These are phyloP conservation scores for Alternaria incomplexa DNA, from an alignment of 2,329 filamentous ascomycete genomes.

Conservation along the genomic window DNA sequence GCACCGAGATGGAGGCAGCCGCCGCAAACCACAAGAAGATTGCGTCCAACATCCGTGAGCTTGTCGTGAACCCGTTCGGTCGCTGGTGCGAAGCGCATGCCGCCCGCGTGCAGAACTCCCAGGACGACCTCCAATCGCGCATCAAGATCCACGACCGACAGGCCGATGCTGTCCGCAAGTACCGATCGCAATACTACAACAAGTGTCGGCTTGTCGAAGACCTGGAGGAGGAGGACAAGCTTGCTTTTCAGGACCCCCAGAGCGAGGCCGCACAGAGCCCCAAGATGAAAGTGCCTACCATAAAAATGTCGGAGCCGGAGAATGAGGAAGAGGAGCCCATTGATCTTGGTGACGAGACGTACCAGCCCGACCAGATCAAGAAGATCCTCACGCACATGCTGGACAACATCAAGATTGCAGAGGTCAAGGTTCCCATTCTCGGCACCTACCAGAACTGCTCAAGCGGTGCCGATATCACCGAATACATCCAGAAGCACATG, in stretches of 20 bases:
- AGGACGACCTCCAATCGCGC: slow-evolving; percentile 88
- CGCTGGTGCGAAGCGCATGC: slow-evolving; percentile 98
- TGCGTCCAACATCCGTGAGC: slow-evolving; percentile 91
- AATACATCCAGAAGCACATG: slow-evolving; percentile 92
- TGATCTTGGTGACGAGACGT: slow-evolving; percentile 90
- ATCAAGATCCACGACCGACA: slow-evolving; percentile 95
- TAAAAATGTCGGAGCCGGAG: slow-evolving; percentile 78
- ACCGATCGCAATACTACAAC: slow-evolving; percentile 97
- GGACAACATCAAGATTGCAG: slow-evolving; percentile 82
- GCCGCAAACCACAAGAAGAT: slow-evolving; percentile 93
- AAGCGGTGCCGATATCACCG: slow-evolving; percentile 88
- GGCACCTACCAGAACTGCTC: slow-evolving; percentile 95
- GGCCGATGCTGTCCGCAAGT: slow-evolving; percentile 86
- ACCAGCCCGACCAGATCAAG: slow-evolving; percentile 85
- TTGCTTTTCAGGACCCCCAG: slow-evolving; percentile 89
- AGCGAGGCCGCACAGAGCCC: slow-evolving; percentile 57
- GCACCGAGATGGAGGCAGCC: slow-evolving; percentile 89
- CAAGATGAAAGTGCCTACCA: slow-evolving; percentile 74
- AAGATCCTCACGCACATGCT: slow-evolving; percentile 87
- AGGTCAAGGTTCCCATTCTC: slow-evolving; percentile 93
- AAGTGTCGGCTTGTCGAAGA: slow-evolving; percentile 97
- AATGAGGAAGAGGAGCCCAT: slow-evolving; percentile 77
- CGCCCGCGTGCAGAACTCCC: slow-evolving; percentile 85
- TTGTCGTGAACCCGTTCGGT: slow-evolving; percentile 92
- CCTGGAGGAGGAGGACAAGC: slow-evolving; percentile 96